Evolutionary conservation across 208 protist genomes (phyloP).

Genomic region (Trypanosoma congolense): DNA sequence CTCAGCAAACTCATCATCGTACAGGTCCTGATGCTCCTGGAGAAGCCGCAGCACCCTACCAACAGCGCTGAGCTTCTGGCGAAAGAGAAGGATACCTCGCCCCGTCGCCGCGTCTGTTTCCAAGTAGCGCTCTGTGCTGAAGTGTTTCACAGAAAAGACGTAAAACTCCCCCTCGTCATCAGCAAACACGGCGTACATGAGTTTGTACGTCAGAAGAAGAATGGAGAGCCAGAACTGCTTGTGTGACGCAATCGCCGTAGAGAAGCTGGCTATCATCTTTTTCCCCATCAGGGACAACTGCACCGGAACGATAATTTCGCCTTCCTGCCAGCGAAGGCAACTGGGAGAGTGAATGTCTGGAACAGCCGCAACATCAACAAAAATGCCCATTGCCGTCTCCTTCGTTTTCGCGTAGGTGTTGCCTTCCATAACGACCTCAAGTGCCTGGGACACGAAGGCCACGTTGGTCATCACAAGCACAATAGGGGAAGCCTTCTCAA

Average conservation of each 20-base stretch:
- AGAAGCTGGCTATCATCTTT: conserved; percentile 31
- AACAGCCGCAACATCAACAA: conserved; percentile 67
- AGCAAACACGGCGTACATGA: conserved; percentile 42
- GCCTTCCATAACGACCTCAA: conserved; percentile 63
- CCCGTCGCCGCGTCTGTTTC: conserved; percentile 65
- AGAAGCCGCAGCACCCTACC: conserved; percentile 55
- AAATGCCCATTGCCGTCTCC: conserved; percentile 67
- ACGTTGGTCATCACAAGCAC: conserved; percentile 33
- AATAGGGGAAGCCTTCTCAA: conserved; percentile 28
- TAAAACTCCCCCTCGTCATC: conserved; percentile 70
- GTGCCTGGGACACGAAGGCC: conserved; percentile 37
- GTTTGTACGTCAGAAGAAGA: conserved; percentile 27
- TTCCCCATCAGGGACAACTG: conserved; percentile 20
- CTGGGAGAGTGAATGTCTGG: conserved; percentile 57
- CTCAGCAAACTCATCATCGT: conserved; percentile 48
- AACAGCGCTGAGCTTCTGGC: conserved; percentile 51
- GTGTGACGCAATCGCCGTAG: conserved; percentile 28
- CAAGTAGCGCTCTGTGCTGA: conserved; percentile 52
- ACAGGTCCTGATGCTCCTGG: conserved; percentile 45
- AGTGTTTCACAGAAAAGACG: conserved; percentile 66
- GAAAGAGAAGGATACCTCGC: conserved; percentile 58
- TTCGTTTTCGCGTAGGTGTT: conserved; percentile 63
- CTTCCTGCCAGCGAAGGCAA: conserved; percentile 33
- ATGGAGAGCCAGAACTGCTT: conserved; percentile 42
- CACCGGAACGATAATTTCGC: conserved; percentile 35